Conservation (phyloP, 176 grass and related monocot genomes). For the Avena eriantha region DNA sequence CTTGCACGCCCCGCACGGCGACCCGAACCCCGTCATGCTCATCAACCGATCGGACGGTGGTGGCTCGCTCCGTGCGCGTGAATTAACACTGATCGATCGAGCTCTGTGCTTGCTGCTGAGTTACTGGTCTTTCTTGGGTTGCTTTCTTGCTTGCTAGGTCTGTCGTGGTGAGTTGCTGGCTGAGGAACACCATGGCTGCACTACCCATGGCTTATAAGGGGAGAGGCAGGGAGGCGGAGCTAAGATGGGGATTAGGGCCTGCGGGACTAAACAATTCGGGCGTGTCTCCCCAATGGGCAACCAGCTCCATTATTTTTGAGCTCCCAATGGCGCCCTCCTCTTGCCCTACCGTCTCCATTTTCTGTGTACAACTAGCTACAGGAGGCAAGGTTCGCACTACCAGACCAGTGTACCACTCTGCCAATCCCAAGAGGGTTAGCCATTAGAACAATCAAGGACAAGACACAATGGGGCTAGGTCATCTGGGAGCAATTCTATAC, state of each 20-base stretch:
- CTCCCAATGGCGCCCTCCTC: constrained; percentile 41
- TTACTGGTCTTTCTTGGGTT: background rate
- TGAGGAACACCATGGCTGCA: constrained; percentile 34
- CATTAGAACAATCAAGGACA: constrained; percentile 15
- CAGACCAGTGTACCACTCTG: background rate
- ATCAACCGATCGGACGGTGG: background rate
- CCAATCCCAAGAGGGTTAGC: constrained; percentile 19
- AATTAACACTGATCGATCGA: background rate
- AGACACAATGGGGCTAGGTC: constrained; percentile 40
- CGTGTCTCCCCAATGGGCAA: constrained; percentile 61
- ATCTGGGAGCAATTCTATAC: constrained; percentile 29
- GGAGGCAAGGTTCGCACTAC: background rate
- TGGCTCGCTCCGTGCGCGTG: background rate
- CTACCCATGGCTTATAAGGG: constrained; percentile 63
- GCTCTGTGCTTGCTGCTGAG: background rate
- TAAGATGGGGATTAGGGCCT: constrained; percentile 50
- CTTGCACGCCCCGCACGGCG: constrained; percentile 97
- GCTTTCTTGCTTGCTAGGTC: background rate
- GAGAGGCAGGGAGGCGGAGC: constrained; percentile 36
- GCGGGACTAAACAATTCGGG: constrained; percentile 53
- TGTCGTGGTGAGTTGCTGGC: background rate
- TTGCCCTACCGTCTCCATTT: background rate
- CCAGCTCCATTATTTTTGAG: constrained; percentile 82
- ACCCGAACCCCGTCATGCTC: constrained; percentile 84
- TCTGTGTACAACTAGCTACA: background rate